phyloP scores from a whole-genome alignment of 2,329 filamentous ascomycete species.

The Ophiostoma triangulosporum region DNA sequence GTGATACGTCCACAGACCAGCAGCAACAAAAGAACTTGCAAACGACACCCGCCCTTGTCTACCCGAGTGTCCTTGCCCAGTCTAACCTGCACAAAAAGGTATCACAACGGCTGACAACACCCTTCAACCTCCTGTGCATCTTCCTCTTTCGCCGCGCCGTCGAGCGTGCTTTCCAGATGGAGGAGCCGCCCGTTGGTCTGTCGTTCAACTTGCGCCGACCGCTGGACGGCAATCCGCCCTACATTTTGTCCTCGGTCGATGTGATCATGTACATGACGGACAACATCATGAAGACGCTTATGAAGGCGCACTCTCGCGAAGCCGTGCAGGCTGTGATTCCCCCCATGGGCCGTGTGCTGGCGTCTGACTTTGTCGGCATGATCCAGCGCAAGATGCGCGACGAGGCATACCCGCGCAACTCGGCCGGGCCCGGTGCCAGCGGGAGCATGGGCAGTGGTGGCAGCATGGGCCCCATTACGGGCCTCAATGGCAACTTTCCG shows the following conservation, averaged over 20 bases:
- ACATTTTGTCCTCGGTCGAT: conserved; percentile 89
- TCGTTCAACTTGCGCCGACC: conserved; percentile 60
- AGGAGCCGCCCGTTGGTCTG: conserved; percentile 72
- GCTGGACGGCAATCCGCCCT: conserved; percentile 61
- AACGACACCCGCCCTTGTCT: conserved; percentile 27
- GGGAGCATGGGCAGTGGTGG: not conserved
- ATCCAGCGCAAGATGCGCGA: conserved; percentile 95
- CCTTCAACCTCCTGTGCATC: conserved; percentile 84
- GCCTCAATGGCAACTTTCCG: conserved; percentile 54
- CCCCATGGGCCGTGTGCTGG: conserved; percentile 65
- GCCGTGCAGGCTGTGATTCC: conserved; percentile 69
- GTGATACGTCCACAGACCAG: not conserved
- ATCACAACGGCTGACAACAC: conserved; percentile 54
- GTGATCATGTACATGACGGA: conserved; percentile 99
- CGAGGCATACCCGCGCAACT: conserved; percentile 70
- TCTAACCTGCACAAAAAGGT: conserved; percentile 76
- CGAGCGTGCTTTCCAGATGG: conserved; percentile 93
- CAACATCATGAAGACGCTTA: conserved; percentile 71
- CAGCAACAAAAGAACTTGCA: not conserved
- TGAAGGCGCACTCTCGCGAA: conserved; percentile 72
- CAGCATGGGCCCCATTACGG: not conserved
- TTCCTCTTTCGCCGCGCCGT: conserved; percentile 96
- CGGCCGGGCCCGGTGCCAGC: conserved; percentile 36
- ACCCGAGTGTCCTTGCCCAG: conserved; percentile 63
- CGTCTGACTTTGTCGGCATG: conserved; percentile 90